Evolutionary conservation across 768 basidiomycete genomes (phyloP), one percentile per base, ranked within the genome.

Genomic region (Glaciozyma martinii): DNA sequence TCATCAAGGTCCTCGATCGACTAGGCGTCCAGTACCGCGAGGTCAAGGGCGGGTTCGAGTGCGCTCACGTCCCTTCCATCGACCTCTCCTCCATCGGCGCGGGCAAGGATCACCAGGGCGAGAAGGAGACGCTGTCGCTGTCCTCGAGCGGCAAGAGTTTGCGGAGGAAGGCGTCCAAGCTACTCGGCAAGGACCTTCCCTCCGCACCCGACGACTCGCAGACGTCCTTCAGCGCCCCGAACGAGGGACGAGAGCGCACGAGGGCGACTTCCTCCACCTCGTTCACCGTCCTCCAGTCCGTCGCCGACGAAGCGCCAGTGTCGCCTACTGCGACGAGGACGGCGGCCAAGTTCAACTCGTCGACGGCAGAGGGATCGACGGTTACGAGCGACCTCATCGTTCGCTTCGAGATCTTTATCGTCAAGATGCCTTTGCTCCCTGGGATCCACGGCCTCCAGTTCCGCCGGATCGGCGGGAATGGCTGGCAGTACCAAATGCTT

Each of bases 401-500:
- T 16, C 83, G 90, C 67, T 99, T 98, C 76, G 94, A 99, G 77
- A 89, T 98, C 65, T 93, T 88, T 75, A 87, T 99, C 70, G 90
- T 99, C 76, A 97, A 97, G 83, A 92, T 93, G 85, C 79, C 97
- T 56, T 90, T 91, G 4, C 78, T 98, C 25, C 72, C 71, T 5
- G 71, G 71, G 25, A 65, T 74, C 18, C 89, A 97, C 76, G 93
- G 94, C 4, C 87, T 98, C 53, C 94, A 98, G 74, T 98, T 97
- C 79, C 85, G 94, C 56, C 82, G 94, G 66, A 83, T 86, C 1
- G 83, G 88, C 32, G 93, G 93, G 2, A 89, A 94, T 70, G 89
- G 87, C 0, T 97, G 92, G 92, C 91, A 95, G 77, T 97, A 98
- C 77, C 90, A 93, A 75, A 91, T 91, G 89, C 82, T 98, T 47